Evolutionary conservation across 2,329 filamentous ascomycete genomes (phyloP).

Genomic region (Diaporthe sp.): DNA sequence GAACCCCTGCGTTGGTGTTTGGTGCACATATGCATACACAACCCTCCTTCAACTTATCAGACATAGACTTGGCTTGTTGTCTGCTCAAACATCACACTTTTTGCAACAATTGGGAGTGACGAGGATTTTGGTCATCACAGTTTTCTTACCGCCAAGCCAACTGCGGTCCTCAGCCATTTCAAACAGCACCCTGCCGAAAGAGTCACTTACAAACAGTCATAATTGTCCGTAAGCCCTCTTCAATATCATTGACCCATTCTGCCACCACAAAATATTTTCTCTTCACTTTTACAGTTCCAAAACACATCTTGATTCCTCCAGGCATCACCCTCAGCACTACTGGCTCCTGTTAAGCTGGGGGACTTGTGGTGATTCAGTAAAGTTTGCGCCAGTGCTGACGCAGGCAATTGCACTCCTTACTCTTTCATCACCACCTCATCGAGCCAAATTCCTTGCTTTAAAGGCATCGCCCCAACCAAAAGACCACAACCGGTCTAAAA

Average conservation of each 20-base stretch:
- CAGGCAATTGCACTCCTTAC: neutral
- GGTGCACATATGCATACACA: neutral
- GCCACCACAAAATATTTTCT: no score
- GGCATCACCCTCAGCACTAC: neutral
- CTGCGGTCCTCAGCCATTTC: neutral
- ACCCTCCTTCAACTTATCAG: neutral
- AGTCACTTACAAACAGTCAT: neutral
- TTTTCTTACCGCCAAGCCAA: neutral
- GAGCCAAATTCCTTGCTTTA: neutral
- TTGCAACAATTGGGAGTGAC: neutral
- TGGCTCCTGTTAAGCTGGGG: neutral
- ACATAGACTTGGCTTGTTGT: neutral
- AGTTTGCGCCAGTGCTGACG: neutral
- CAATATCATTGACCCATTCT: no score
- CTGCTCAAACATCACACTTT: neutral
- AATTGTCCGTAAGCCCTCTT: neutral
- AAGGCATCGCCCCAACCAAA: neutral
- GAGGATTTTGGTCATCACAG: neutral
- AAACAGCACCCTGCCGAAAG: conserved; percentile 1
- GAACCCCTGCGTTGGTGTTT: neutral
- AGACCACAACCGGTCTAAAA: no score
- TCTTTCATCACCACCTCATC: neutral
- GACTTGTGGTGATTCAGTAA: neutral
- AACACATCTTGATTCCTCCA: neutral
- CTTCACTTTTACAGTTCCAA: neutral